phyloP scores from a whole-genome alignment of 345 rosid genomes.

The Laguncularia racemosa region DNA sequence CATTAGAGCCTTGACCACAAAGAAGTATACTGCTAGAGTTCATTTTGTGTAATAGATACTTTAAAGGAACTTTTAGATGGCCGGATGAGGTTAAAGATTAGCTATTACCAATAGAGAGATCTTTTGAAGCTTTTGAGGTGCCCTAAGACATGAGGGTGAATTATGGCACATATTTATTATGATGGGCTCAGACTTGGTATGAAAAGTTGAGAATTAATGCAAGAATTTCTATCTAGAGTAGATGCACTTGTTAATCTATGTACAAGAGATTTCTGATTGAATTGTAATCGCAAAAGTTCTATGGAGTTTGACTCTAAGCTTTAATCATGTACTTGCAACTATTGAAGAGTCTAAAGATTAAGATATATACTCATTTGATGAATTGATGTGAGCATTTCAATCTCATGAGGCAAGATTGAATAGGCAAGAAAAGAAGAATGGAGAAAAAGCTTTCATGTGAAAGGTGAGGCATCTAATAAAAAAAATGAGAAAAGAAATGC shows the following conservation, averaged over 20 bases:
- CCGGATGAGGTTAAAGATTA: too few relatives aligned
- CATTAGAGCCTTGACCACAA: too few relatives aligned
- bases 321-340: conserved; percentile 6
- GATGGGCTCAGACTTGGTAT: too few relatives aligned
- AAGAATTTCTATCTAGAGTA: background rate
- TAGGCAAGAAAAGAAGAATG: background rate
- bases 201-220: background rate
- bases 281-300: conserved; percentile 3
- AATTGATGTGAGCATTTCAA: conserved; percentile 6
- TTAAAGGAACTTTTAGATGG: too few relatives aligned
- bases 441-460: background rate
- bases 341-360: conserved; percentile 9
- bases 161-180: too few relatives aligned
- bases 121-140: too few relatives aligned
- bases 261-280: background rate
- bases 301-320: conserved; percentile 2
- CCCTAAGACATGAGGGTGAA: too few relatives aligned
- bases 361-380: conserved; percentile 8
- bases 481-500: too few relatives aligned
- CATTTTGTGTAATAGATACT: too few relatives aligned
- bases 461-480: background rate
- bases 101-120: too few relatives aligned
- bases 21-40: too few relatives aligned
- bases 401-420: conserved; percentile 9
- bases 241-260: background rate